A percentile compares a stretch with the other conserved stretches of the same genome.
Evolutionary conservation across 306 rosid species (phyloP).

Genomic region (Abrus precatorius): DNA sequence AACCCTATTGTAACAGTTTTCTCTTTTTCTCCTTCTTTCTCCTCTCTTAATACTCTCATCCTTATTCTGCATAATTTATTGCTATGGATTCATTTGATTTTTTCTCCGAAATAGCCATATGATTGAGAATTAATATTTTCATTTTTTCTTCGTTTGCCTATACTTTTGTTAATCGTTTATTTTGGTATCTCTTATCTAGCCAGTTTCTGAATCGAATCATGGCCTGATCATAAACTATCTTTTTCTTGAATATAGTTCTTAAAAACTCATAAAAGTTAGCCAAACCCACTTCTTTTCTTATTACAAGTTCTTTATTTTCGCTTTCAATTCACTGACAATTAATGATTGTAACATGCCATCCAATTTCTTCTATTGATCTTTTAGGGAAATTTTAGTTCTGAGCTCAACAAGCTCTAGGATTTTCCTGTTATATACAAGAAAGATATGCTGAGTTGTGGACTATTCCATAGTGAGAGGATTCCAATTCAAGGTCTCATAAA

Average conservation of each 20-base stretch:
- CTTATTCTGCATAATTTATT: slow-evolving; percentile 45
- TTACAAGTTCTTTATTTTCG: background rate
- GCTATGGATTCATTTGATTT: slow-evolving; percentile 11
- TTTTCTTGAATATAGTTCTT: slow-evolving; percentile 14
- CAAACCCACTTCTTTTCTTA: background rate
- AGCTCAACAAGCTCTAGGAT: slow-evolving; percentile 31
- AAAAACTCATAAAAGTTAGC: slow-evolving; percentile 30
- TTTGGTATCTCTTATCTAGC: background rate
- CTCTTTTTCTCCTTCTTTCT: slow-evolving; percentile 39
- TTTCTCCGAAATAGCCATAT: slow-evolving; percentile 5
- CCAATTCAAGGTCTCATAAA: slow-evolving; percentile 12
- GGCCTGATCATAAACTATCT: slow-evolving; percentile 22
- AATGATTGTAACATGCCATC: slow-evolving; percentile 10
- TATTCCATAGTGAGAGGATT: slow-evolving; percentile 28
- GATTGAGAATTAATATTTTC: slow-evolving; percentile 15
- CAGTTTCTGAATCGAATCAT: slow-evolving; percentile 34
- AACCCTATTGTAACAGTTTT: slow-evolving; percentile 54
- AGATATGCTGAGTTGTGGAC: slow-evolving; percentile 49
- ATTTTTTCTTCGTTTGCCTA: background rate
- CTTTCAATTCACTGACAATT: background rate
- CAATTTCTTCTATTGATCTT: slow-evolving; percentile 6
- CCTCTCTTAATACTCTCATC: slow-evolving; percentile 44
- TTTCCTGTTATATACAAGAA: slow-evolving; percentile 16
- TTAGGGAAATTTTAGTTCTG: slow-evolving; percentile 5
- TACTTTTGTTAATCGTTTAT: background rate